phyloP scores from a whole-genome alignment of 148 eudicot species.

The Pharnaceum exiguum region DNA sequence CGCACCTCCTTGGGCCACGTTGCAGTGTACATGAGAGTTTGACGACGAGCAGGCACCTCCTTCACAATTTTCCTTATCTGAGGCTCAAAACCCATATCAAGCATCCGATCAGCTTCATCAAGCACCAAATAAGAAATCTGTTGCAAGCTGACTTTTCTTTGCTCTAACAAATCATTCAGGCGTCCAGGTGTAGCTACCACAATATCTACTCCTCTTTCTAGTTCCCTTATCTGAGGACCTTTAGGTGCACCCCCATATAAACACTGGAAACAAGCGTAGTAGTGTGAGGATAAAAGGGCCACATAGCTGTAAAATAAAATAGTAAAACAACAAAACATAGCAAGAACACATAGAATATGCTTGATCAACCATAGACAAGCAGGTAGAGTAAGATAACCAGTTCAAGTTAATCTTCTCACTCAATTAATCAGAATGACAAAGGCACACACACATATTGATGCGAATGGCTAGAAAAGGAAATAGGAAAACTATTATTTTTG shows the following conservation, averaged over 20 bases:
- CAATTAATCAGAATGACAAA: too few species aligned
- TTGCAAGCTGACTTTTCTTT: slow-evolving; percentile 64
- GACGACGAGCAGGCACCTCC: slow-evolving; percentile 76
- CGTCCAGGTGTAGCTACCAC: slow-evolving; percentile 99
- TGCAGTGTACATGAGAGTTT: slow-evolving; percentile 96
- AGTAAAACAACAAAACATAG: too few species aligned
- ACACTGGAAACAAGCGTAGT: slow-evolving; percentile 45
- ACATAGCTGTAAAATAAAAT: too few species aligned
- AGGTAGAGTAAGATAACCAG: too few species aligned
- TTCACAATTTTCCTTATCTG: slow-evolving; percentile 94
- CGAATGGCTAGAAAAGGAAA: too few species aligned
- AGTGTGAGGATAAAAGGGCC: neutral
- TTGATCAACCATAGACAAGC: too few species aligned
- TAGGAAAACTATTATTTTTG: too few species aligned
- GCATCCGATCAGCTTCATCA: slow-evolving; percentile 99
- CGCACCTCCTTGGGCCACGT: slow-evolving; percentile 99
- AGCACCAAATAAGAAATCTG: slow-evolving; percentile 91
- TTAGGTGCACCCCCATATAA: slow-evolving; percentile 98
- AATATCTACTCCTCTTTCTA: slow-evolving; percentile 78
- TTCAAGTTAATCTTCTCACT: too few species aligned
- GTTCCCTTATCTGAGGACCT: slow-evolving; percentile 78
- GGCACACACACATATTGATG: too few species aligned
- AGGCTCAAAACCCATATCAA: slow-evolving; percentile 99
- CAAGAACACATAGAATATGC: too few species aligned
- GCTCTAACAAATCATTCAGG: slow-evolving; percentile 88